These are phyloP conservation scores for Tricholoma sp. DNA, from an alignment of 768 basidiomycete genomes.

Conservation along the genomic window DNA sequence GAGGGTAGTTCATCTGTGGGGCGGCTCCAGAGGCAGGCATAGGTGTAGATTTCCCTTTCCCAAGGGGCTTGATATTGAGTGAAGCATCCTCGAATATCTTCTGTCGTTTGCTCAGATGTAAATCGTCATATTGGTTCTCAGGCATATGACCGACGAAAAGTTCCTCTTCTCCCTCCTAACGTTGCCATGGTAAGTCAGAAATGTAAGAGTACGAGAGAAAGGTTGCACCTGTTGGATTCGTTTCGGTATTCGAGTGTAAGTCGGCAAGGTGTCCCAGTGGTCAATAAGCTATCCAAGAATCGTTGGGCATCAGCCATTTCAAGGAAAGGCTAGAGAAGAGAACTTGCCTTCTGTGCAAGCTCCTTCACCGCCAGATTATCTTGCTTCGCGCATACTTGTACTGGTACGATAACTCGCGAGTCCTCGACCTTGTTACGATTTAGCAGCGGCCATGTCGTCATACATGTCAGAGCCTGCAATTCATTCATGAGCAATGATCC, in stretches of 20 bases:
- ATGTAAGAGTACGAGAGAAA: neutral
- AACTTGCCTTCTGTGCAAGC: constrained; percentile 58
- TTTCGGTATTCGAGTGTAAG: constrained; percentile 87
- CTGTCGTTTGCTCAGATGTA: constrained; percentile 5
- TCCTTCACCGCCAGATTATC: constrained; percentile 53
- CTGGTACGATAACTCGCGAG: constrained; percentile 55
- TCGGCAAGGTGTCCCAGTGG: constrained; percentile 73
- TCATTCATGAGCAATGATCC: neutral
- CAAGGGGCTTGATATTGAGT: neutral
- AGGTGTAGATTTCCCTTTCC: neutral
- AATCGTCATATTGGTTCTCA: constrained; percentile 1
- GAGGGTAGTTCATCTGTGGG: no score
- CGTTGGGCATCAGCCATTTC: neutral
- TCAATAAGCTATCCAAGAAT: constrained; percentile 53
- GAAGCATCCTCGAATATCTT: neutral
- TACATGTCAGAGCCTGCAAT: constrained; percentile 56
- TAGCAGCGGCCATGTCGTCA: constrained; percentile 75
- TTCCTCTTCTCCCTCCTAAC: constrained; percentile 15
- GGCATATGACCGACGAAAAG: neutral
- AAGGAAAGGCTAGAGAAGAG: neutral
- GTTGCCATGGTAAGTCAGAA: neutral
- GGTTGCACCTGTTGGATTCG: constrained; percentile 33
- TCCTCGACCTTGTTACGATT: constrained; percentile 92
- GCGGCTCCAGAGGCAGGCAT: neutral
- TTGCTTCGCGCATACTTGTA: constrained; percentile 48